Evolutionary conservation across 176 grass and related monocot species (phyloP).

Genomic region (Oryza meridionalis): DNA sequence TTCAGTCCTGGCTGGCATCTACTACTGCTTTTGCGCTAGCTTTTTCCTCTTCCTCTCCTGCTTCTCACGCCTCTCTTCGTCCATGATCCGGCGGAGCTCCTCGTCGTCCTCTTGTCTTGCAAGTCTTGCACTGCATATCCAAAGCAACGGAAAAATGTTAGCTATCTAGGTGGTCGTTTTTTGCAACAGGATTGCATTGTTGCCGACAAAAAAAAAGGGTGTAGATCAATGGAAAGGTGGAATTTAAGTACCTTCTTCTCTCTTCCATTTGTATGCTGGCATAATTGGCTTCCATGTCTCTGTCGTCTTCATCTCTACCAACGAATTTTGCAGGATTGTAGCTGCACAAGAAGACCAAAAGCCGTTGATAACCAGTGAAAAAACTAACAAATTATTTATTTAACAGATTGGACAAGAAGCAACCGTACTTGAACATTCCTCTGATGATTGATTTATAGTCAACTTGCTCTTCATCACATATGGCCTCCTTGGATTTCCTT

Average conservation of each 20-base stretch:
- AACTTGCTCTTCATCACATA: conserved; percentile 30
- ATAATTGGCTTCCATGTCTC: conserved; percentile 80
- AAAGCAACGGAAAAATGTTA: background rate
- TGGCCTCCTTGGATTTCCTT: conserved; percentile 46
- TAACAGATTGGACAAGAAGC: background rate
- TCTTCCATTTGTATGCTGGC: conserved; percentile 82
- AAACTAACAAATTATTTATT: background rate
- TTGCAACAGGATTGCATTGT: too few species aligned
- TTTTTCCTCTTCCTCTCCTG: conserved; percentile 53
- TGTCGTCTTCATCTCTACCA: conserved; percentile 64
- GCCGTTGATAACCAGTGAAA: background rate
- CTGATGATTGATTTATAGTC: conserved; percentile 43
- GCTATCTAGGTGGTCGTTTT: background rate
- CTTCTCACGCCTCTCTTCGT: conserved; percentile 58
- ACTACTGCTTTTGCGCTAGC: background rate
- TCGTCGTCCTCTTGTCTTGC: conserved; percentile 74
- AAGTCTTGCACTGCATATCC: conserved; percentile 56
- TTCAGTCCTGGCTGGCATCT: background rate
- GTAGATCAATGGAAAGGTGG: background rate
- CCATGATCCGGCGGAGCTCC: conserved; percentile 61
- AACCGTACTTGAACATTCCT: conserved; percentile 44
- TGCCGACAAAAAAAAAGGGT: background rate
- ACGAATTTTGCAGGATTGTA: conserved; percentile 63
- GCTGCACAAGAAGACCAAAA: conserved; percentile 58
- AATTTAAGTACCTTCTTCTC: conserved; percentile 55